A percentile compares a stretch with the other conserved stretches of the same genome.
These are phyloP conservation scores for Mycosphaerelloides madeirae DNA, from an alignment of 2,329 filamentous ascomycete species.

Conservation along the genomic window DNA sequence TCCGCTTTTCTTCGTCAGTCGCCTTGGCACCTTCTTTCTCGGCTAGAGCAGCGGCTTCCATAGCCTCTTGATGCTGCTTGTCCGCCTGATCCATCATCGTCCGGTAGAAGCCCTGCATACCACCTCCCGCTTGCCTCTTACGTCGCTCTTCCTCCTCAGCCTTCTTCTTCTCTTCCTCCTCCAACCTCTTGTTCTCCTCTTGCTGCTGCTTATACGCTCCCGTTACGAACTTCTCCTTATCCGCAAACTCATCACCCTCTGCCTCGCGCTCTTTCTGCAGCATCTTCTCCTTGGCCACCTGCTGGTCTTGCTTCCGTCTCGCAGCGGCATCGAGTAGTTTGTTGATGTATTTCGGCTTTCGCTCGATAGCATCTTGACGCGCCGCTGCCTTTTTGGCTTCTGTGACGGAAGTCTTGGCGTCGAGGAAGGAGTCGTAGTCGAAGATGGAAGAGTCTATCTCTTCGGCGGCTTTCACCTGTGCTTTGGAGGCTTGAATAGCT, in stretches of 20 bases:
- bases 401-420: slow-evolving; percentile 59
- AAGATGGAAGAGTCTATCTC: slow-evolving; percentile 70
- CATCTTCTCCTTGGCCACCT: slow-evolving; percentile 75
- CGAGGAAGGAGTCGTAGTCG: slow-evolving; percentile 80
- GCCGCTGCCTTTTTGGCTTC: slow-evolving; percentile 55
- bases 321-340: slow-evolving; percentile 69
- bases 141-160: slow-evolving; percentile 63
- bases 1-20: slow-evolving; percentile 34
- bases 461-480: slow-evolving; percentile 60
- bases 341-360: slow-evolving; percentile 74
- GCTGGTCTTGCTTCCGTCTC: slow-evolving; percentile 69
- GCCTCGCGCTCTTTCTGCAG: slow-evolving; percentile 71
- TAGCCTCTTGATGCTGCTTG: slow-evolving; percentile 61
- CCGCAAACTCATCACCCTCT: slow-evolving; percentile 74
- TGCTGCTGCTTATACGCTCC: slow-evolving; percentile 78
- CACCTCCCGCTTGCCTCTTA: slow-evolving; percentile 57
- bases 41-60: slow-evolving; percentile 57
- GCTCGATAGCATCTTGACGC: slow-evolving; percentile 52
- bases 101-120: slow-evolving; percentile 73
- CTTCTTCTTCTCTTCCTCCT: slow-evolving; percentile 64
- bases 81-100: slow-evolving; percentile 68
- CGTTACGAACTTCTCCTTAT: slow-evolving; percentile 83
- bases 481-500: slow-evolving; percentile 51
- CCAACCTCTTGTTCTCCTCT: slow-evolving; percentile 64
- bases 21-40: slow-evolving; percentile 32